phyloP scores from a whole-genome alignment of 805 yeast species.

The Barnettozyma populi region DNA sequence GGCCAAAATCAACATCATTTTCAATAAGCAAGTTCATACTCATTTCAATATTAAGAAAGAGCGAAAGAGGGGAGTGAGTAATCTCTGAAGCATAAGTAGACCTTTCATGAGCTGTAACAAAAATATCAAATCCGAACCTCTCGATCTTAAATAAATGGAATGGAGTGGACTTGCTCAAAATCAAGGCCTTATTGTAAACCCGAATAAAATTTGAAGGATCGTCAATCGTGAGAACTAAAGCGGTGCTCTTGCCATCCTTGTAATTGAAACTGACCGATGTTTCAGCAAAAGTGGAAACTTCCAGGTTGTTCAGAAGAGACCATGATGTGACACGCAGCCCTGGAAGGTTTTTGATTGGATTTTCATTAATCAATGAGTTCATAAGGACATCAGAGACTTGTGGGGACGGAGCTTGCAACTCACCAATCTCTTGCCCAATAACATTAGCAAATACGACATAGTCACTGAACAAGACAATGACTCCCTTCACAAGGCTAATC shows the following conservation, averaged over 20 bases:
- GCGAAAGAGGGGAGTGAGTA: slow-evolving; percentile 55
- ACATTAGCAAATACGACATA: slow-evolving; percentile 58
- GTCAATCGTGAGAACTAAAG: slow-evolving; percentile 24
- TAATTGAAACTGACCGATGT: slow-evolving; percentile 27
- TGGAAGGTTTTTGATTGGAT: slow-evolving; percentile 68
- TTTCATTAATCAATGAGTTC: slow-evolving; percentile 86
- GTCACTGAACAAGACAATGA: slow-evolving; percentile 79
- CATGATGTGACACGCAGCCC: slow-evolving; percentile 62
- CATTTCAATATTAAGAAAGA: slow-evolving; percentile 57
- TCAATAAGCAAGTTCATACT: slow-evolving; percentile 31
- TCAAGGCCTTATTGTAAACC: slow-evolving; percentile 59
- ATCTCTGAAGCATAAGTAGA: slow-evolving; percentile 46
- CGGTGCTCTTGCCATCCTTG: slow-evolving; percentile 16
- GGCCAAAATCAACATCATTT: slow-evolving; percentile 38
- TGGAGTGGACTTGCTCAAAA: slow-evolving; percentile 74
- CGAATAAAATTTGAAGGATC: slow-evolving; percentile 42
- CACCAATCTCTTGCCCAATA: slow-evolving; percentile 19
- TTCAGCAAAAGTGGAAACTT: slow-evolving; percentile 38
- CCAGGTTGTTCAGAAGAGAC: slow-evolving; percentile 54
- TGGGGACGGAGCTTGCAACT: slow-evolving; percentile 31
- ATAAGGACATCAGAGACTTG: slow-evolving; percentile 73
- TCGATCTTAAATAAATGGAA: slow-evolving; percentile 72
- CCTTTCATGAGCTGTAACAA: slow-evolving; percentile 66
- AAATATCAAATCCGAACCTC: slow-evolving; percentile 37
- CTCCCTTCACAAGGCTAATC: slow-evolving; percentile 35